These are phyloP conservation scores for Murraya paniculata DNA, from an alignment of 345 rosid genomes.

Conservation along the genomic window DNA sequence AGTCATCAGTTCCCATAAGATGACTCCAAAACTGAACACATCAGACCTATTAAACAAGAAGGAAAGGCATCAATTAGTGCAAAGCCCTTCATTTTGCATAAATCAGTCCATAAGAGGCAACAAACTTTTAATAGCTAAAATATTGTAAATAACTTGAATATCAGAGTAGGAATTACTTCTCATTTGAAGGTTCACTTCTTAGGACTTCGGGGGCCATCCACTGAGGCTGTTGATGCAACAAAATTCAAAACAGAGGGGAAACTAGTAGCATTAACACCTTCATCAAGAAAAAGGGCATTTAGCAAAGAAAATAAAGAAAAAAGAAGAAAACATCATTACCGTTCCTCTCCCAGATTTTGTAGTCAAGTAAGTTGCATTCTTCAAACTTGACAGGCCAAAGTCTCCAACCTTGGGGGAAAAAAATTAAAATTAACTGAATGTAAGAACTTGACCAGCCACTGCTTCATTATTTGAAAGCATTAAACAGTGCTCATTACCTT, in stretches of 20 bases:
- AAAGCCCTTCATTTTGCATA: not conserved
- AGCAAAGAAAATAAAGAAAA: not conserved
- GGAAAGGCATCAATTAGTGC: not conserved
- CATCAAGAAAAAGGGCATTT: not conserved
- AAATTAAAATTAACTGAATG: not conserved
- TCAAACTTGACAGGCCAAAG: conserved; percentile 87
- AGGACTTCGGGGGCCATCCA: conserved; percentile 99
- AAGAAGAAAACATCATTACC: conserved; percentile 29
- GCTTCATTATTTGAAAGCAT: not conserved
- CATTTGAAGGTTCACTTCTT: conserved; percentile 81
- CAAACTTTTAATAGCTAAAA: not conserved
- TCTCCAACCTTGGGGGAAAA: conserved; percentile 65
- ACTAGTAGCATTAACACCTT: not conserved
- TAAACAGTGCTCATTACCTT: conserved; percentile 44
- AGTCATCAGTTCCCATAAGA: conserved; percentile 86
- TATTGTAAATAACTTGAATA: not conserved
- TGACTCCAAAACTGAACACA: conserved; percentile 81
- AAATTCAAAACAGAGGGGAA: not conserved
- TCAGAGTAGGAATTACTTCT: conserved; percentile 47
- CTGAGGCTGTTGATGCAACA: conserved; percentile 57
- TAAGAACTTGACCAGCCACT: not conserved
- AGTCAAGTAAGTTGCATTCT: conserved; percentile 71
- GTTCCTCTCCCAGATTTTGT: conserved; percentile 87
- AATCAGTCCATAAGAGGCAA: not conserved
- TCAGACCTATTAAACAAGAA: conserved; percentile 58